A percentile compares a stretch with the other conserved stretches of the same genome.
Conservation (phyloP, 768 basidiomycete species). For the Rubroboletus pulcherrimus region DNA sequence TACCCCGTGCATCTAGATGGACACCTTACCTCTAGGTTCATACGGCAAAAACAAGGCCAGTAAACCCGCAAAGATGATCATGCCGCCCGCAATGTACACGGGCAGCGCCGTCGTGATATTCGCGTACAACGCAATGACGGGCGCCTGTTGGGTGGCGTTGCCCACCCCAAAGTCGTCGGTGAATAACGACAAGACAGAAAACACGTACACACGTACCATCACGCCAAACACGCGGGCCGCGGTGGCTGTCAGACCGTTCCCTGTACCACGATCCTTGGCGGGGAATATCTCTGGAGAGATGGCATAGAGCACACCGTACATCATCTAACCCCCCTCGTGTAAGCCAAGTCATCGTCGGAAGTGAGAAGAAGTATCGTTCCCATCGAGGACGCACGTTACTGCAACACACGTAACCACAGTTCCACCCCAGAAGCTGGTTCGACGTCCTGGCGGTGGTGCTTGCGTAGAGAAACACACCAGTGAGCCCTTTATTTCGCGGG, state of each 20-base stretch:
- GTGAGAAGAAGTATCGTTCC: neutral
- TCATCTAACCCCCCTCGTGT: constrained; percentile 40
- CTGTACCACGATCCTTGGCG: constrained; percentile 69
- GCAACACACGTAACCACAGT: constrained; percentile 68
- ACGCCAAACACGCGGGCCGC: constrained; percentile 65
- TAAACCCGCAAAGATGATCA: constrained; percentile 58
- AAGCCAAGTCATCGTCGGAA: neutral
- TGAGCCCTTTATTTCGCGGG: constrained; percentile 54
- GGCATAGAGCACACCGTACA: constrained; percentile 75
- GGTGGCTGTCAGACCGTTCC: constrained; percentile 60
- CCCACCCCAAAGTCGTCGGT: neutral
- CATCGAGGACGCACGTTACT: constrained; percentile 44
- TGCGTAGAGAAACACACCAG: constrained; percentile 70
- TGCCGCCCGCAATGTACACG: constrained; percentile 65
- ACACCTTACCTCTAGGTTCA: constrained; percentile 71
- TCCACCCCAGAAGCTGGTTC: constrained; percentile 70
- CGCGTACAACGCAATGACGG: constrained; percentile 68
- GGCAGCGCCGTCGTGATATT: constrained; percentile 62
- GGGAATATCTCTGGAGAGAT: constrained; percentile 69
- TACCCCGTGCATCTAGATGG: constrained; percentile 42
- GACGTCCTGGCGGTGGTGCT: constrained; percentile 72
- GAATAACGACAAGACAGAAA: neutral
- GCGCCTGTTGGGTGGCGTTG: constrained; percentile 42
- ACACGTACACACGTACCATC: constrained; percentile 38
- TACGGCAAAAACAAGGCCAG: constrained; percentile 65